Conservation (phyloP, 2,329 filamentous ascomycete species). For the Waltergamsia citrina region DNA sequence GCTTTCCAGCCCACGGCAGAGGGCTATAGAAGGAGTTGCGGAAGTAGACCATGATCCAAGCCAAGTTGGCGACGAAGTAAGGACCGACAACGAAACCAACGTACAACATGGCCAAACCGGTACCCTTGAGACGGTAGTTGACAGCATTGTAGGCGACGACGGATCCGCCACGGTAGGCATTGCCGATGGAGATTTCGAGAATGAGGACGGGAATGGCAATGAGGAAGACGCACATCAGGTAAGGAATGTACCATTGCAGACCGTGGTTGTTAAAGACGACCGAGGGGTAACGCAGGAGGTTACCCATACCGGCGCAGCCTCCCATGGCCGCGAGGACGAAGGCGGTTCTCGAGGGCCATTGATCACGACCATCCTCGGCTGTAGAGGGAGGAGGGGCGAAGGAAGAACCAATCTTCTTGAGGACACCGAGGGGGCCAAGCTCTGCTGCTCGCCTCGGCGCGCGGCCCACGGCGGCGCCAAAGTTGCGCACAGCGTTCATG, state of each 20-base stretch:
- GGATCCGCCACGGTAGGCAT: conserved; percentile 45
- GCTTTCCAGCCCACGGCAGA: conserved; percentile 40
- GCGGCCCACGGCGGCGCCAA: conserved; percentile 6
- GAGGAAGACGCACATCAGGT: conserved; percentile 42
- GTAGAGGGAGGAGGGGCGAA: conserved; percentile 24
- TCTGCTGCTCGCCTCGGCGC: conserved; percentile 7
- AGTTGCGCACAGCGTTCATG: conserved; percentile 6
- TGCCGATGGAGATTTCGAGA: conserved; percentile 61
- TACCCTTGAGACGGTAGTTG: conserved; percentile 40
- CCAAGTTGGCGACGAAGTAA: conserved; percentile 46
- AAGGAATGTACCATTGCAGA: conserved; percentile 51
- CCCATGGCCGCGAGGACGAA: conserved; percentile 51
- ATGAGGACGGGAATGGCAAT: conserved; percentile 46
- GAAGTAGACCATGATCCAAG: conserved; percentile 52
- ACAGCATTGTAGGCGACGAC: conserved; percentile 46
- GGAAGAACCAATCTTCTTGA: conserved; percentile 20
- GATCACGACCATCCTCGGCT: conserved; percentile 33
- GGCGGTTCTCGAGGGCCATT: conserved; percentile 44
- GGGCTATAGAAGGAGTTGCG: conserved; percentile 44
- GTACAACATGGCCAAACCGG: conserved; percentile 41
- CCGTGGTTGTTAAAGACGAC: conserved; percentile 52
- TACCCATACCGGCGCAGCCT: conserved; percentile 48
- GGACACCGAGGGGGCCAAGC: conserved; percentile 7
- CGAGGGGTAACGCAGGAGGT: conserved; percentile 47
- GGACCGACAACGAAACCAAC: conserved; percentile 45